Conservation (phyloP, 2,329 filamentous ascomycete genomes). For the Penicillium sp. region DNA sequence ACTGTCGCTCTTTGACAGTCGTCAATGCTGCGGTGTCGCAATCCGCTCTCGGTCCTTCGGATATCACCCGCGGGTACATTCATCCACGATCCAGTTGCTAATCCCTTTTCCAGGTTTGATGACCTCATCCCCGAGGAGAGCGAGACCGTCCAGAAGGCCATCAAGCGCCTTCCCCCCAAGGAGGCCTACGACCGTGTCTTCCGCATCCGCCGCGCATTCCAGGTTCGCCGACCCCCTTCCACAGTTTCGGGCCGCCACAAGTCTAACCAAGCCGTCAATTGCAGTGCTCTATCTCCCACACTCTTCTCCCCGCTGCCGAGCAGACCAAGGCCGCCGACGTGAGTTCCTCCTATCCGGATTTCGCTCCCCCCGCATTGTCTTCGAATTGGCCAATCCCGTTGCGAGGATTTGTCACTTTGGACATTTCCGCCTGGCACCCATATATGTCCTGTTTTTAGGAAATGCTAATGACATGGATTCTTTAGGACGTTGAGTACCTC, state of each 20-base stretch:
- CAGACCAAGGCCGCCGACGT: constrained; percentile 66
- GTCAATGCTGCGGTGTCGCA: constrained; percentile 9
- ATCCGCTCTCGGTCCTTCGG: constrained; percentile 13
- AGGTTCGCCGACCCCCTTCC: constrained; percentile 51
- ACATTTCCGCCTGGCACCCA: not conserved
- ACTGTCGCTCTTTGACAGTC: not conserved
- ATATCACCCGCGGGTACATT: constrained; percentile 8
- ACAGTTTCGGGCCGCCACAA: constrained; percentile 4
- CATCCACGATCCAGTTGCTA: constrained; percentile 11
- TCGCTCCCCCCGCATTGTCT: constrained; percentile 25
- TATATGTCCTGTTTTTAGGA: not conserved
- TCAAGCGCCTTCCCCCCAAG: constrained; percentile 84
- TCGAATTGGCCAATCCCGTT: constrained; percentile 33
- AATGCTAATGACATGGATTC: constrained; percentile 19
- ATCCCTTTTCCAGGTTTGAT: constrained; percentile 63
- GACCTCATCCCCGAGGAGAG: constrained; percentile 92
- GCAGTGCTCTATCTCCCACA: constrained; percentile 62
- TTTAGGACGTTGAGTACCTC: constrained; percentile 62
- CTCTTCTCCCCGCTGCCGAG: constrained; percentile 59
- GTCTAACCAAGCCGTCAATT: constrained; percentile 20
- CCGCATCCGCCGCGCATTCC: constrained; percentile 91
- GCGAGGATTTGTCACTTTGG: constrained; percentile 33
- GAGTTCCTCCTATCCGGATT: constrained; percentile 27
- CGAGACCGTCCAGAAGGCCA: constrained; percentile 76
- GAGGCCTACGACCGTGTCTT: constrained; percentile 95